Base-by-base conservation (phyloP, 495 filamentous ascomycete genomes). In the Daldinia concentrica region DNA sequence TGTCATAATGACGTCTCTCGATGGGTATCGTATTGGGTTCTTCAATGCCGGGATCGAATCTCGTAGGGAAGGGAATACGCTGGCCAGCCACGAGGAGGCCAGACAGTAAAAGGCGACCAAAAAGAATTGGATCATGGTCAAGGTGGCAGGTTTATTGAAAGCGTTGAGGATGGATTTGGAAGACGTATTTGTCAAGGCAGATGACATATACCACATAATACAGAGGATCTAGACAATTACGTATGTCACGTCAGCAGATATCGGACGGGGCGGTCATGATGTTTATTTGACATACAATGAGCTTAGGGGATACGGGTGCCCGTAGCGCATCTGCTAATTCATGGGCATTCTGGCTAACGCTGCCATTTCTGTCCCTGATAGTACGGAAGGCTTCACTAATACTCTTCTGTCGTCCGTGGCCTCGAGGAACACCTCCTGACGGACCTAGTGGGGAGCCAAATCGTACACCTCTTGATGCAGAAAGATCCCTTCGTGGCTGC, bases 101-200 rank as follows among this genome's bases (percentile, higher is more conserved):
- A 98, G 71, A 78, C 96, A 99, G 89, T 93, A 97, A 54, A 89
- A 85, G 17, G 93, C 91, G 14, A 98, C 95, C 75, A 97, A 94
- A 43, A 87, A 92, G 80, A 99, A 99, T 86, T 99, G 95, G 72
- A 98, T 85, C 51, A 98, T 83, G 6, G 95, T 99, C 74, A 99
- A 86, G 26, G 95, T 99, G 22, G 97, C 90, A 11, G 95, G 96
- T 78, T 91, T 93, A 34, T 92, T 90, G 67, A 98, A 94, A 36
- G 94, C 91, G 72, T 94, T 98, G 64, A 99, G 86, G 76, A 99
- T 98, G 9, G 94, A 90, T 82, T 98, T 98, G 39, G 95, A 98
- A 61, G 96, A 98, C 0, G 94, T 97, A 80, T 98, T 99, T 64
- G 95, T 97, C 68, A 98, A 82, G 57, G 95, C 95, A 29, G 95